Conservation (phyloP, 768 basidiomycete genomes). For the Clavulina sp. region DNA sequence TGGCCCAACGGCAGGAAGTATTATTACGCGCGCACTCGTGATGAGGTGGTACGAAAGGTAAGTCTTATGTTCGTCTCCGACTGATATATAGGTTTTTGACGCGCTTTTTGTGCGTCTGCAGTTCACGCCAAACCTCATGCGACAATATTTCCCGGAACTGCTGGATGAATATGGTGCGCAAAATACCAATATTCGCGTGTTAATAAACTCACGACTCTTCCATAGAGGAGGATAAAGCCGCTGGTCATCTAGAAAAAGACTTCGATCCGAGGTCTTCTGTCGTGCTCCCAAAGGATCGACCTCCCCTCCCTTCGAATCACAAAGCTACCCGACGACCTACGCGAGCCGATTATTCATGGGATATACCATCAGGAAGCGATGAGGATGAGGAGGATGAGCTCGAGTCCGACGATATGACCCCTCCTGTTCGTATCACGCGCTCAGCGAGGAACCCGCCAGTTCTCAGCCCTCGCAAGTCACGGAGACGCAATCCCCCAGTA, state of each 20-base stretch:
- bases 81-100: background rate
- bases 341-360: background rate
- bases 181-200: background rate
- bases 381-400: background rate
- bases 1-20: background rate
- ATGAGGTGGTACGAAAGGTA: background rate
- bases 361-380: background rate
- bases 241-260: slow-evolving; percentile 25
- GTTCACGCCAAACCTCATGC: slow-evolving; percentile 24
- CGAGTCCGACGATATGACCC: background rate
- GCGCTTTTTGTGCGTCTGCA: background rate
- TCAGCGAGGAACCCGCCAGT: background rate
- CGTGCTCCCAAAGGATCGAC: slow-evolving; percentile 43
- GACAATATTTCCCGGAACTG: slow-evolving; percentile 3
- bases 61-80: background rate
- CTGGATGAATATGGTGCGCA: slow-evolving; percentile 34
- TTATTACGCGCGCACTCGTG: slow-evolving; percentile 2
- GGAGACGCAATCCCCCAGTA: background rate
- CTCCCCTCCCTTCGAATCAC: slow-evolving; percentile 1
- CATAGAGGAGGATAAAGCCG: slow-evolving; percentile 29
- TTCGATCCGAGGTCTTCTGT: slow-evolving; percentile 46
- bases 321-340: background rate
- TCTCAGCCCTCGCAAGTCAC: background rate
- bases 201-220: background rate
- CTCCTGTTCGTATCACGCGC: background rate